Evolutionary conservation across 441 rosid genomes (phyloP), one percentile per base, ranked within the genome.

Genomic region (Eugenia klotzschiana): DNA sequence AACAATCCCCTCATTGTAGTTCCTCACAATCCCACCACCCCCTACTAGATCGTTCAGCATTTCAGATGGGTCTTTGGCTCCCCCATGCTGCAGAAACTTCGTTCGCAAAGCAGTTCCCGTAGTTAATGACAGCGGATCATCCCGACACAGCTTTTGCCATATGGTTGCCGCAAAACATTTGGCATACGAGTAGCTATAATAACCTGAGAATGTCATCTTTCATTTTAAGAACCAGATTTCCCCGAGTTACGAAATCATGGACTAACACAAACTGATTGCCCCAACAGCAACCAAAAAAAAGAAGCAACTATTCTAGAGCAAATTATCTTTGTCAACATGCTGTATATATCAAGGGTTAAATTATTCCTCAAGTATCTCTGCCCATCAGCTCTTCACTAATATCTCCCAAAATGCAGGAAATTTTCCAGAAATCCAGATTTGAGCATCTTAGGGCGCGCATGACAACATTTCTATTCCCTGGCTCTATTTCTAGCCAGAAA

Each of bases 131-230:
- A 97, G 92, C 5, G 99, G 98, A 91, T 97, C 98, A 27, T 93
- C 98, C 85, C 91, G 87, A 73, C 98, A 95, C 51, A 94, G 83
- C 80, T 94, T 95, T 83, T 90, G 88, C 98, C 99, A 97, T 89
- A 93, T 91, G 12, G 98, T 94, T 26, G 99, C 93, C 5, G 99
- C 95, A 82, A 94, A 92, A 86, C 98, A 97, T 88, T 91, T 94
- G 56, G 98, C 98, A 69, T 97, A 96, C 88, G 93, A 86, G 92
- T 97, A 97, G 89, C 97, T 94, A 82, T 97, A 94, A 79, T 97
- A 97, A 74, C 98, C 99, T 95, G 83, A 86, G 84, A 23, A 81
- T 26, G 55, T 3, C 7, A 41, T 52, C 57, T 40, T 29, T 60
- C 43, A 79, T 79, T 51, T 33, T 14, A 22, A 58, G 72, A 7